These are phyloP conservation scores for Telfairia occidentalis DNA, from an alignment of 331 rosid genomes.

Conservation along the genomic window DNA sequence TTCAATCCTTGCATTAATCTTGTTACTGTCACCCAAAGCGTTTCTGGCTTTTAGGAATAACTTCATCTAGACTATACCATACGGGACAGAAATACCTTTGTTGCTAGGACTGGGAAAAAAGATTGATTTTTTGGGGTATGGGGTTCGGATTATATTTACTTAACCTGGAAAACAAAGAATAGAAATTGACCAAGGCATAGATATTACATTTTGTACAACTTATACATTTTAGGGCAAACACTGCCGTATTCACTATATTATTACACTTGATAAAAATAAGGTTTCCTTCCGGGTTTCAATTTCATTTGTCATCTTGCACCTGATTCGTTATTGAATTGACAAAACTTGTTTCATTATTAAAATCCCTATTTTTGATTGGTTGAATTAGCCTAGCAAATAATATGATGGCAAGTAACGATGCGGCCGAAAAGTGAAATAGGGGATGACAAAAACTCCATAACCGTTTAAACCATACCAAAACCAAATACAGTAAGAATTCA, in stretches of 20 bases:
- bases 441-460: background rate
- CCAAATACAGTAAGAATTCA: background rate
- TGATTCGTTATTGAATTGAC: too few relatives aligned
- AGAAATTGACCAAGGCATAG: background rate
- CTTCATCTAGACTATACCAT: slow-evolving; percentile 15
- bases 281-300: too few relatives aligned
- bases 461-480: background rate
- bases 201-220: background rate
- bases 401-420: too few relatives aligned
- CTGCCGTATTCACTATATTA: background rate
- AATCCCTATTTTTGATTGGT: too few relatives aligned
- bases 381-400: too few relatives aligned
- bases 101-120: background rate
- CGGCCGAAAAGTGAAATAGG: too few relatives aligned
- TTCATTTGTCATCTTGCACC: too few relatives aligned
- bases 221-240: background rate
- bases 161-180: background rate
- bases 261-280: background rate
- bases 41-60: slow-evolving; percentile 43
- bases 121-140: background rate
- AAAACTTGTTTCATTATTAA: too few relatives aligned
- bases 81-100: background rate
- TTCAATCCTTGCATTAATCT: slow-evolving; percentile 56
- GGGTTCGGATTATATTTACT: background rate
- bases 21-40: slow-evolving; percentile 73